phyloP scores from a whole-genome alignment of 768 basidiomycete genomes.

The Auriscalpium microsporum region DNA sequence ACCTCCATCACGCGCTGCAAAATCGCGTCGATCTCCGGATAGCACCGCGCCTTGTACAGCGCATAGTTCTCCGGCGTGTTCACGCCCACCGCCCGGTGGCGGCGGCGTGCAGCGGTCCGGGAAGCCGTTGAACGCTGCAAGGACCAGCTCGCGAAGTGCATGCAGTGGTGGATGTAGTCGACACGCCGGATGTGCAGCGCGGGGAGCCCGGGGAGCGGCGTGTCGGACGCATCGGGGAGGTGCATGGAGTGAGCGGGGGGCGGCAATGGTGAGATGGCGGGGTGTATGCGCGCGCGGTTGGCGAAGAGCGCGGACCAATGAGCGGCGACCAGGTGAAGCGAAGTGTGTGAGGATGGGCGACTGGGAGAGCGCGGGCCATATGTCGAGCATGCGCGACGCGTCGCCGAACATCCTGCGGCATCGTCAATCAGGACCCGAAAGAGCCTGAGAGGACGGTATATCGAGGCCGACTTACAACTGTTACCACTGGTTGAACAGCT shows the following conservation, averaged over 20 bases:
- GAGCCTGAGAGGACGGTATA: background rate
- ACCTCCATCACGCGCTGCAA: conserved; percentile 29
- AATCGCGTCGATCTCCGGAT: conserved; percentile 33
- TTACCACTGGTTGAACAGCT: conserved; percentile 32
- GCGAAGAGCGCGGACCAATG: conserved; percentile 23
- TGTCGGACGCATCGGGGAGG: no score
- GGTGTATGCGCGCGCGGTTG: conserved; percentile 22
- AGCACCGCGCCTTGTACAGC: conserved; percentile 32
- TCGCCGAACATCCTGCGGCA: conserved; percentile 25
- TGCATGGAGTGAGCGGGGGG: background rate
- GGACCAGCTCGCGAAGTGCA: conserved; percentile 24
- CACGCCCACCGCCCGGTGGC: conserved; percentile 15
- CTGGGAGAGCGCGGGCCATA: conserved; percentile 25
- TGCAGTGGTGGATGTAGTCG: conserved; percentile 38
- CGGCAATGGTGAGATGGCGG: background rate
- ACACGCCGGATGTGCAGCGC: conserved; percentile 44
- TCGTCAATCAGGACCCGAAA: no score
- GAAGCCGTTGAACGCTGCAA: conserved; percentile 34
- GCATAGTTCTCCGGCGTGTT: conserved; percentile 15
- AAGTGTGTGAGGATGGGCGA: conserved; percentile 30
- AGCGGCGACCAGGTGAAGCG: conserved; percentile 27
- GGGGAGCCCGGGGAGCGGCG: conserved; percentile 31
- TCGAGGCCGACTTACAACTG: conserved; percentile 22
- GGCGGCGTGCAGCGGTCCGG: conserved; percentile 29
- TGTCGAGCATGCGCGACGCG: conserved; percentile 24